These are phyloP conservation scores for Wickerhamiella azyma DNA, from an alignment of 805 yeast species.

Conservation along the genomic window DNA sequence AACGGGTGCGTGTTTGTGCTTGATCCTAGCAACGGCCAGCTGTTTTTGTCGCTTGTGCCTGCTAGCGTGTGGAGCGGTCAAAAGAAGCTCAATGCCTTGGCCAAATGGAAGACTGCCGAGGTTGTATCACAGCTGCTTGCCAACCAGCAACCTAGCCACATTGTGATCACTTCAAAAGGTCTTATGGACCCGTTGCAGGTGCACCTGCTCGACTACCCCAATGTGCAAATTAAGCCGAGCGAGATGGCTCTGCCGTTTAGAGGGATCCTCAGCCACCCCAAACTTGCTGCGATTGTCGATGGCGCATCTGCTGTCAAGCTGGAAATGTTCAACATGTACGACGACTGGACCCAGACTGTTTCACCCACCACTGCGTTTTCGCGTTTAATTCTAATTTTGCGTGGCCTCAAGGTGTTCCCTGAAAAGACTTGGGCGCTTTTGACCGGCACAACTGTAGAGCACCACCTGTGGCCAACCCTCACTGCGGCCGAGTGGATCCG, in stretches of 20 bases:
- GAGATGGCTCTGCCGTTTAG: slow-evolving; percentile 84
- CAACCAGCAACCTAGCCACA: slow-evolving; percentile 88
- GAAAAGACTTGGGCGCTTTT: slow-evolving; percentile 65
- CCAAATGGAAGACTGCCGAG: slow-evolving; percentile 98
- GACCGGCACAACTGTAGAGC: slow-evolving; percentile 52
- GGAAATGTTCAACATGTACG: slow-evolving; percentile 82
- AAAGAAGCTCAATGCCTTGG: slow-evolving; percentile 78
- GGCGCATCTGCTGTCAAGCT: slow-evolving; percentile 87
- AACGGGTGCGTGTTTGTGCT: slow-evolving; percentile 87
- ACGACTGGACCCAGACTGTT: slow-evolving; percentile 77
- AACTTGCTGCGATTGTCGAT: slow-evolving; percentile 61
- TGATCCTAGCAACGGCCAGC: slow-evolving; percentile 82
- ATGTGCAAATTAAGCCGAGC: slow-evolving; percentile 74
- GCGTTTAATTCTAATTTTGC: slow-evolving; percentile 62
- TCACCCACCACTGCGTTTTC: slow-evolving; percentile 92
- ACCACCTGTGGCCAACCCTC: slow-evolving; percentile 90
- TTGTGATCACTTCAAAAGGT: slow-evolving; percentile 81
- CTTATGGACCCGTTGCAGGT: slow-evolving; percentile 91
- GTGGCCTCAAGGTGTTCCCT: slow-evolving; percentile 66
- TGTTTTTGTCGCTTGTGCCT: slow-evolving; percentile 79
- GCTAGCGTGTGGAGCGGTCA: slow-evolving; percentile 97
- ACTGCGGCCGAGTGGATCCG: slow-evolving; percentile 83
- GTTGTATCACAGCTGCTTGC: slow-evolving; percentile 86
- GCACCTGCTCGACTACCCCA: slow-evolving; percentile 94
- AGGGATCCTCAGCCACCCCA: slow-evolving; percentile 69